phyloP scores from a whole-genome alignment of 768 basidiomycete genomes.

The Amanita rubescens region DNA sequence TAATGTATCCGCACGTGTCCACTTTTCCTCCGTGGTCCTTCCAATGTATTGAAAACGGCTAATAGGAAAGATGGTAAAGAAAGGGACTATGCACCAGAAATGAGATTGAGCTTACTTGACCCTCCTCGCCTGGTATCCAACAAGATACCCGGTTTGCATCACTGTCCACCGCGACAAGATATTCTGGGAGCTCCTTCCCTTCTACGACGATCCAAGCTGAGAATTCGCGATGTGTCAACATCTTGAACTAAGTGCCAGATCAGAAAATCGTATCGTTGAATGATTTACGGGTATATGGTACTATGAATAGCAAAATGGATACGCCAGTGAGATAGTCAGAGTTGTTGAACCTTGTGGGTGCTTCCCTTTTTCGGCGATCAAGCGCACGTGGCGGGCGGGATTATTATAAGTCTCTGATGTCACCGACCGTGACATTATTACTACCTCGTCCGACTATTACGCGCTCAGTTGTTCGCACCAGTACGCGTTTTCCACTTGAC shows the following conservation, averaged over 20 bases:
- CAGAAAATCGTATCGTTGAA: background rate
- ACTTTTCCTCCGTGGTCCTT: slow-evolving; percentile 47
- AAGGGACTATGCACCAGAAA: slow-evolving; percentile 1
- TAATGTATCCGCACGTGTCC: slow-evolving; percentile 53
- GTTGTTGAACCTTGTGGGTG: slow-evolving; percentile 6
- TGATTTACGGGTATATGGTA: background rate
- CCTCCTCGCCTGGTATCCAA: slow-evolving; percentile 59
- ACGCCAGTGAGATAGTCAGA: background rate
- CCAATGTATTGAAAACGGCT: slow-evolving; percentile 63
- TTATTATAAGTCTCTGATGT: no score
- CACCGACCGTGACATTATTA: no score
- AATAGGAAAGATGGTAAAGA: background rate
- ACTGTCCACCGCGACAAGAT: slow-evolving; percentile 43
- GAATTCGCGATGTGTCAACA: slow-evolving; percentile 54
- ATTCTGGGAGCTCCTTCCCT: slow-evolving; percentile 43
- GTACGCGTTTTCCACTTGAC: no score
- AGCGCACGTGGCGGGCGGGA: background rate
- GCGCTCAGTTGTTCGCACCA: no score
- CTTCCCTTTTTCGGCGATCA: background rate
- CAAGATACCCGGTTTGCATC: slow-evolving; percentile 44
- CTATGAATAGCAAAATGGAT: background rate
- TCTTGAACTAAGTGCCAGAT: slow-evolving; percentile 12
- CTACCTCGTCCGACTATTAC: no score
- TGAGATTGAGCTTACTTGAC: slow-evolving; percentile 35
- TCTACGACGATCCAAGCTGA: slow-evolving; percentile 63